phyloP scores from a whole-genome alignment of 805 yeast genomes.

The Saccharomycodes ludwigii region DNA sequence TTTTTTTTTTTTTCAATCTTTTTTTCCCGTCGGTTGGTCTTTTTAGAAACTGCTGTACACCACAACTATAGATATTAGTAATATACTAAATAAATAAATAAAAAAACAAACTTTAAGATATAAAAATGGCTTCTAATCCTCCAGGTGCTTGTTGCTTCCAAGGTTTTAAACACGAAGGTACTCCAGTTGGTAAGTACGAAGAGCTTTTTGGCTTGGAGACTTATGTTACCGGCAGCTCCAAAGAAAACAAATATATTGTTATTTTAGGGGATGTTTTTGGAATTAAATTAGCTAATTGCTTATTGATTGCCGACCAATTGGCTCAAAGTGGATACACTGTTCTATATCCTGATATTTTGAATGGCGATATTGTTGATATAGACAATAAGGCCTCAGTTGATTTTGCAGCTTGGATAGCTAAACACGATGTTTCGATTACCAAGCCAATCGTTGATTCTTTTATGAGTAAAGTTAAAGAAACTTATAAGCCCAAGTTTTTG shows the following conservation, averaged over 20 bases:
- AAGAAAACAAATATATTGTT: slow-evolving; percentile 30
- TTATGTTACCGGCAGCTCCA: slow-evolving; percentile 35
- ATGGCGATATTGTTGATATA: slow-evolving; percentile 32
- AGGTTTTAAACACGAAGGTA: slow-evolving; percentile 37
- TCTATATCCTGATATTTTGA: slow-evolving; percentile 63
- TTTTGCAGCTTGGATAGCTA: slow-evolving; percentile 35
- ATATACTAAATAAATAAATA: too few species aligned
- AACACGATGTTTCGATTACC: slow-evolving; percentile 39
- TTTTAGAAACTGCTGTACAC: too few species aligned
- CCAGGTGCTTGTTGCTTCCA: slow-evolving; percentile 38
- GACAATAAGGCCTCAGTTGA: slow-evolving; percentile 14
- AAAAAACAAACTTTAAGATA: too few species aligned
- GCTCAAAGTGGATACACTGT: slow-evolving; percentile 54
- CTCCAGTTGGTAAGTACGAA: slow-evolving; percentile 31
- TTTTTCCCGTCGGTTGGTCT: too few species aligned
- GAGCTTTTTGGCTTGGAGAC: slow-evolving; percentile 32
- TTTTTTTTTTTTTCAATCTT: too few species aligned
- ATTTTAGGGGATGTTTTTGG: slow-evolving; percentile 67
- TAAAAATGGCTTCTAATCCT: slow-evolving; percentile 36
- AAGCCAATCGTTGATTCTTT: slow-evolving; percentile 37
- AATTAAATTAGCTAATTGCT: slow-evolving; percentile 38
- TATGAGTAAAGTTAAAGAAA: slow-evolving; percentile 30
- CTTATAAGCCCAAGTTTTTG: slow-evolving; percentile 34
- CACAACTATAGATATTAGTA: too few species aligned
- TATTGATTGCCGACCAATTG: slow-evolving; percentile 54